Evolutionary conservation across 2,329 filamentous ascomycete genomes (phyloP).

Genomic region (Trichoderma breve): DNA sequence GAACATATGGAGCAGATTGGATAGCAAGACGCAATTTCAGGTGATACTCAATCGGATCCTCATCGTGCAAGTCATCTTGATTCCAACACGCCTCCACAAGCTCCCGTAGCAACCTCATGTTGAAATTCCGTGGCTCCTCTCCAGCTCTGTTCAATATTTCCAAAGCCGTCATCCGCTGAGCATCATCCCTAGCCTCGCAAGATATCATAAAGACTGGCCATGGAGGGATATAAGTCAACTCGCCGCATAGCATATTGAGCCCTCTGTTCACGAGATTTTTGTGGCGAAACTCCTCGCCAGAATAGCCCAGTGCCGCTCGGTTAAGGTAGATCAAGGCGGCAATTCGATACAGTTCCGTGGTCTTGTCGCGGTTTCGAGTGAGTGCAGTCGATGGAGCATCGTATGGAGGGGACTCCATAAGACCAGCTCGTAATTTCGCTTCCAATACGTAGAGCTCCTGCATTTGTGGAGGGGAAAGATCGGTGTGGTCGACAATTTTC

Average conservation of each 20-base stretch:
- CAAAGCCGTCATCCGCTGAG: not conserved
- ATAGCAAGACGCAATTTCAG: not conserved
- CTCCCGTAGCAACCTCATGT: not conserved
- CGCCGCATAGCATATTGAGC: not conserved
- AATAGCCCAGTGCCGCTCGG: constrained; percentile 4
- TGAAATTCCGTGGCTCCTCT: not conserved
- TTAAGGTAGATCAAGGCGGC: constrained; percentile 1
- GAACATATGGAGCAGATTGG: not conserved
- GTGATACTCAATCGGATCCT: not conserved
- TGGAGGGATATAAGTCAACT: not conserved
- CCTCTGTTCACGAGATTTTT: not conserved
- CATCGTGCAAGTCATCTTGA: constrained; percentile 3
- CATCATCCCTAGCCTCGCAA: not conserved
- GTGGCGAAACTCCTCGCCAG: not conserved
- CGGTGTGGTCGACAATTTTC: not conserved
- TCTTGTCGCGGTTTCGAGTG: not conserved
- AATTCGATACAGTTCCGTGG: not conserved
- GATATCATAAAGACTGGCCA: not conserved
- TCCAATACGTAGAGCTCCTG: not conserved
- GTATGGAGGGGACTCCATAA: not conserved
- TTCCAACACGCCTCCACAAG: constrained; percentile 11
- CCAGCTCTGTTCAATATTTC: not conserved
- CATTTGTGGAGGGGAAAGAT: not conserved
- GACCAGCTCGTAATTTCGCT: not conserved
- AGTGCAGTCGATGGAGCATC: not conserved